Base-by-base conservation (phyloP, 2,329 filamentous ascomycete genomes). In the Coleophoma cylindrospora region DNA sequence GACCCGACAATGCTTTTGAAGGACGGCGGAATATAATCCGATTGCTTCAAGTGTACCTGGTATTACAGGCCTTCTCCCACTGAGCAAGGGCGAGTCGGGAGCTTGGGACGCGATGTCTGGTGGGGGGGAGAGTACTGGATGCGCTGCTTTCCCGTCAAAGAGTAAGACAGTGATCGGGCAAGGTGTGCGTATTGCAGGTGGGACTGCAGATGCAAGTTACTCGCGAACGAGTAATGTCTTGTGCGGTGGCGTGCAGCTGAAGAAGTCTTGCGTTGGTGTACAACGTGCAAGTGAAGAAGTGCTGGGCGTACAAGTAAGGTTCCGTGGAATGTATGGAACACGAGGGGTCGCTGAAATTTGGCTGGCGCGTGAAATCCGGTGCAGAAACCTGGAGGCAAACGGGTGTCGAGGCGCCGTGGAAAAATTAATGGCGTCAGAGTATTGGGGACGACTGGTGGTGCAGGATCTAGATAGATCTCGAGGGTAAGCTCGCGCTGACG, bases 201-300 rank as follows among this genome's bases (percentile, higher is more conserved):
- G 60, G 59, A 64, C 61, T 44, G 57, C 61, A 63, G 61, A 48
- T 53, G 50, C 51, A 47, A 58, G 52, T 56, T 53, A 50, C 56
- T 60, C 50, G 58, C 57, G 58, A 57, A 47, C 41, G 50, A 54
- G 50, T 58, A 55, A 62, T 54, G 54, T 59, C 55, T 54, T 59
- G 55, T 52, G 57, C 53, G 52, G 52, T 55, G 54, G 57, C 50
- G 53, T 57, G 56, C 57, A 59, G 56, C 50, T 51, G 48, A 44
- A 51, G 50, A 53, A 27, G 40, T 52, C 41, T 51, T 43, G 34
- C 50, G 43, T 48, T 34, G 27, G 32, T 51, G 58, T 61, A 55
- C 52, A 57, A 61, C 57, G 53, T 54, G 49, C 40, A 40, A 27
- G 36, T 27, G 21, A 37, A 47, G 14, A 27, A 27, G 27, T 27